Conservation (phyloP, 192 early-diverging fungal genomes). For the Obelidium mucronatum region DNA sequence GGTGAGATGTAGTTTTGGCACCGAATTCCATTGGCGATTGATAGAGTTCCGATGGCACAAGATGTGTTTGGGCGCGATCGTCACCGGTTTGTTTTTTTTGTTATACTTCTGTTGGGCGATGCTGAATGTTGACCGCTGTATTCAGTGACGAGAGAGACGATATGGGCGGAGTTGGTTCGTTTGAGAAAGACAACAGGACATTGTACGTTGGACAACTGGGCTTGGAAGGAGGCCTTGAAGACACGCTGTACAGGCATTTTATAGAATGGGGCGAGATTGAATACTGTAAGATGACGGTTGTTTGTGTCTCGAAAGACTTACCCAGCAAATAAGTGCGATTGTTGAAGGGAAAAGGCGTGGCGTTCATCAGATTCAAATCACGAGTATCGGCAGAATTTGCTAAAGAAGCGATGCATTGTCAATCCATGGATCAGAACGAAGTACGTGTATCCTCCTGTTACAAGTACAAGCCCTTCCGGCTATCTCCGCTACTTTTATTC, state of each 20-base stretch:
- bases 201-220: slow-evolving; percentile 76
- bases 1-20: slow-evolving; percentile 56
- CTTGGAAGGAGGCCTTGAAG: slow-evolving; percentile 44
- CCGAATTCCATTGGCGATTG: slow-evolving; percentile 57
- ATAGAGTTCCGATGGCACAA: slow-evolving; percentile 48
- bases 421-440: slow-evolving; percentile 80
- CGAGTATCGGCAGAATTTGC: slow-evolving; percentile 85
- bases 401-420: slow-evolving; percentile 86
- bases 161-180: slow-evolving; percentile 81
- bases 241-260: slow-evolving; percentile 69
- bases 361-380: slow-evolving; percentile 80
- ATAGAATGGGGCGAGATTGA: slow-evolving; percentile 80
- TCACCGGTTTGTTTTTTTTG: slow-evolving; percentile 34
- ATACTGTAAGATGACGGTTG: slow-evolving; percentile 53
- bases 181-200: slow-evolving; percentile 75
- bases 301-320: not conserved
- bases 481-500: not conserved
- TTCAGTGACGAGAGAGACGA: slow-evolving; percentile 61
- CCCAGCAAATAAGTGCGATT: slow-evolving; percentile 63
- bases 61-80: slow-evolving; percentile 86
- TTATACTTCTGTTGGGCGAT: no score
- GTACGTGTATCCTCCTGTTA: slow-evolving; percentile 51
- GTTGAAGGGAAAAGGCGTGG: slow-evolving; percentile 74
- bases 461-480: no score
- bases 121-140: not conserved